phyloP scores from a whole-genome alignment of 176 grass and related monocot species.

The Bolboschoenus planiculmis region DNA sequence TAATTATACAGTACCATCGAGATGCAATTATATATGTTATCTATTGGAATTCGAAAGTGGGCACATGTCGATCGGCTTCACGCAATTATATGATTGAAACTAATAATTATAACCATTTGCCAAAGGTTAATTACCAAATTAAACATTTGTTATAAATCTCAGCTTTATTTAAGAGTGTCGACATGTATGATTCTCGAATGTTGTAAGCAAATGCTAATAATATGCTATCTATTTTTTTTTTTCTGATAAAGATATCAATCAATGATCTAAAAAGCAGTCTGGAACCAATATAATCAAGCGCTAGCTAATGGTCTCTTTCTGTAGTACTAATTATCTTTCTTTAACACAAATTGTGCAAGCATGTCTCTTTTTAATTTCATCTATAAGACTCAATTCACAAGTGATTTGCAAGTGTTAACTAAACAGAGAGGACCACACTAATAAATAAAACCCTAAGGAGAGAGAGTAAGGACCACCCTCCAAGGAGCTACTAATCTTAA shows the following conservation, averaged over 20 bases:
- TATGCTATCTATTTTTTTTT: conserved; percentile 24
- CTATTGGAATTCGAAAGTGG: neutral
- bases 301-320: neutral
- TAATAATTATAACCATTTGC: neutral
- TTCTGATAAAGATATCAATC: conserved; percentile 19
- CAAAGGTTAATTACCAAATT: neutral
- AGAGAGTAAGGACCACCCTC: conserved; percentile 26
- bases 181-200: neutral
- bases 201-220: neutral
- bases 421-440: conserved; percentile 21
- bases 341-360: conserved; percentile 22
- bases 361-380: conserved; percentile 12
- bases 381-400: neutral
- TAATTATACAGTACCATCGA: neutral
- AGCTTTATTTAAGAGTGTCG: conserved; percentile 7
- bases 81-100: neutral
- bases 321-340: neutral
- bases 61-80: neutral
- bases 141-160: conserved; percentile 11
- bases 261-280: conserved; percentile 9
- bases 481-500: neutral
- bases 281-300: conserved; percentile 17
- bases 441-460: conserved; percentile 11
- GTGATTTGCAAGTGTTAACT: neutral
- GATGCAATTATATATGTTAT: neutral